Percentiles rank a stretch among this genome's conserved stretches.
Evolutionary conservation across 345 rosid species (phyloP).

Genomic region (Euphorbia tirucalli): DNA sequence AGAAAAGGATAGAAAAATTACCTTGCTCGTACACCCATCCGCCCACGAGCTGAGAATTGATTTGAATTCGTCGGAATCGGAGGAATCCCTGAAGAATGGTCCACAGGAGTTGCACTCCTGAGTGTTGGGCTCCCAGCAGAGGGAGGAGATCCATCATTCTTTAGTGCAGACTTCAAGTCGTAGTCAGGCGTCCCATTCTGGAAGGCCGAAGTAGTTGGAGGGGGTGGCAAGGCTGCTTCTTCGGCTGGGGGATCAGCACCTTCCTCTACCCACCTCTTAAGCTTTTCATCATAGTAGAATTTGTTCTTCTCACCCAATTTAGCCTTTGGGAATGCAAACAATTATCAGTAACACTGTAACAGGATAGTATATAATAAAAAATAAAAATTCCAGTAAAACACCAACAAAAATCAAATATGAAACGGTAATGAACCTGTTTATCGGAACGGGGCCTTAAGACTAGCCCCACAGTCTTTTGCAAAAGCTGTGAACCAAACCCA

Average conservation of each 20-base stretch:
- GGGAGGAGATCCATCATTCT: slow-evolving; percentile 48
- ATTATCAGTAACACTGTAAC: slow-evolving; percentile 10
- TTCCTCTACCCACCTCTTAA: slow-evolving; percentile 97
- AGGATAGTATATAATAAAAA: neutral
- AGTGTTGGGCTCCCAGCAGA: slow-evolving; percentile 51
- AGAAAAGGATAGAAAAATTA: slow-evolving; percentile 23
- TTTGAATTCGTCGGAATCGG: slow-evolving; percentile 75
- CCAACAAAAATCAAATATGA: slow-evolving; percentile 10
- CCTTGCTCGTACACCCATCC: slow-evolving; percentile 89
- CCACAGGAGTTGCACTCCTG: slow-evolving; percentile 44
- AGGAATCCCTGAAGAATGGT: slow-evolving; percentile 66
- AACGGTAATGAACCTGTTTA: slow-evolving; percentile 52
- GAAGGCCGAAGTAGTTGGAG: slow-evolving; percentile 68
- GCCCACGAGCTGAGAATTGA: slow-evolving; percentile 91
- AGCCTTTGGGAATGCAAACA: slow-evolving; percentile 54
- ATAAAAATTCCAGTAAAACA: neutral
- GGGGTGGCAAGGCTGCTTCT: slow-evolving; percentile 78
- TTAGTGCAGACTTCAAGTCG: slow-evolving; percentile 57
- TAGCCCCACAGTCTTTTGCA: slow-evolving; percentile 83
- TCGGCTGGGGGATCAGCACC: slow-evolving; percentile 88
- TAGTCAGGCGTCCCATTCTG: slow-evolving; percentile 63
- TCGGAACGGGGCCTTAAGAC: slow-evolving; percentile 73
- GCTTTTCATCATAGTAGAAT: slow-evolving; percentile 88
- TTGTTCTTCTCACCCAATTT: slow-evolving; percentile 86
- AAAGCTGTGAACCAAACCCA: slow-evolving; percentile 69